Evolutionary conservation across 2,329 filamentous ascomycete species (phyloP).

Genomic region (Cyphellophora attinorum): DNA sequence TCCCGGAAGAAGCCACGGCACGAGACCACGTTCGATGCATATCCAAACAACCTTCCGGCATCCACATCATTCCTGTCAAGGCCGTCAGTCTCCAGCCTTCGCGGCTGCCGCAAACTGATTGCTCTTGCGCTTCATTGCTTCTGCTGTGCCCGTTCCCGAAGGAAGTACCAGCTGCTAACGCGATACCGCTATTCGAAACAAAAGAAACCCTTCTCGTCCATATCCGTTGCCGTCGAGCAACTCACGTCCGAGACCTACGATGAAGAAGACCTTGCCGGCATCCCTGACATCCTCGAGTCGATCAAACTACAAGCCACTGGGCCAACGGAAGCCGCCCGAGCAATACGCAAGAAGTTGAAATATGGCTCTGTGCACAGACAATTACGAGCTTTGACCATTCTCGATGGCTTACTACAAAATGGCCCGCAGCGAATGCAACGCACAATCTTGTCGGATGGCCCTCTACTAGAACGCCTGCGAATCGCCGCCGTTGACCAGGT

Average conservation of each 20-base stretch:
- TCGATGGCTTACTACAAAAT: slow-evolving; percentile 92
- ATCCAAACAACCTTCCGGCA: slow-evolving; percentile 6
- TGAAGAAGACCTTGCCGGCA: slow-evolving; percentile 82
- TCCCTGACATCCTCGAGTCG: slow-evolving; percentile 89
- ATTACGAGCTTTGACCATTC: slow-evolving; percentile 73
- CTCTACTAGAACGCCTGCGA: slow-evolving; percentile 79
- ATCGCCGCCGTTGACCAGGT: slow-evolving; percentile 77
- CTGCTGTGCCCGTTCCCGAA: slow-evolving; percentile 16
- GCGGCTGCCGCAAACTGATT: slow-evolving; percentile 13
- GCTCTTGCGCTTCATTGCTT: slow-evolving; percentile 13
- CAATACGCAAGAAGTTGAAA: slow-evolving; percentile 96
- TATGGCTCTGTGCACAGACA: slow-evolving; percentile 93
- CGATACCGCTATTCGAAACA: slow-evolving; percentile 22
- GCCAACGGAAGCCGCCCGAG: slow-evolving; percentile 79
- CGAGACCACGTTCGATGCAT: slow-evolving; percentile 14
- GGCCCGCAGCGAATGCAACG: slow-evolving; percentile 80
- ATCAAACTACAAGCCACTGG: slow-evolving; percentile 82
- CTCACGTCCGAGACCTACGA: slow-evolving; percentile 83
- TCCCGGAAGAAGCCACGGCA: slow-evolving; percentile 13
- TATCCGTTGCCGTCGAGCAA: slow-evolving; percentile 85
- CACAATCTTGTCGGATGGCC: slow-evolving; percentile 71
- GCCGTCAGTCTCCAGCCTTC: slow-evolving; percentile 6
- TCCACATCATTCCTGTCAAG: slow-evolving; percentile 4
- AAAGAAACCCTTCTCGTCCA: slow-evolving; percentile 83
- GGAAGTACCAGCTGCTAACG: slow-evolving; percentile 19